Conservation (phyloP, 768 basidiomycete genomes). For the Termitomyces sp. region DNA sequence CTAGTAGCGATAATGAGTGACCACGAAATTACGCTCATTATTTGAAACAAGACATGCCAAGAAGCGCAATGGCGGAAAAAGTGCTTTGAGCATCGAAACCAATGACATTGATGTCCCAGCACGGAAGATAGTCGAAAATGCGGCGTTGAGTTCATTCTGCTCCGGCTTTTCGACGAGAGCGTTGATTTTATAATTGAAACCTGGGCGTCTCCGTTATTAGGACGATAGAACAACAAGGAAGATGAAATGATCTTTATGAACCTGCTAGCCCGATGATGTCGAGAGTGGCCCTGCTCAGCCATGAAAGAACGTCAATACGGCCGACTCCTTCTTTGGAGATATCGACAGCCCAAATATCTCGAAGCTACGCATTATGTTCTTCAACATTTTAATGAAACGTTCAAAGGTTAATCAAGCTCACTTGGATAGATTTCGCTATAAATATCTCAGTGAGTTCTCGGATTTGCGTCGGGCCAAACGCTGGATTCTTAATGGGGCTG, state of each 20-base stretch:
- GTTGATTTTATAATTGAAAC: conserved; percentile 23
- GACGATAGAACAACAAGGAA: conserved; percentile 10
- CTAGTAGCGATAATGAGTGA: neutral
- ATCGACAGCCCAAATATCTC: conserved; percentile 39
- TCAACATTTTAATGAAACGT: neutral
- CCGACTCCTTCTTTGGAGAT: conserved; percentile 21
- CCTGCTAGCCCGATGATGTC: conserved; percentile 75
- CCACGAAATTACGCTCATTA: conserved; percentile 22
- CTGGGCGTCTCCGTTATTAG: conserved; percentile 23
- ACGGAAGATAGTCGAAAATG: conserved; percentile 40
- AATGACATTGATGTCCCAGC: conserved; percentile 26
- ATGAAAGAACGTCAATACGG: conserved; percentile 53
- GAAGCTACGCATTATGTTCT: conserved; percentile 27
- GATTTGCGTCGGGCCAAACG: conserved; percentile 57
- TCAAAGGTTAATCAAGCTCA: conserved; percentile 11
- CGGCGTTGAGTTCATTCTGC: conserved; percentile 38
- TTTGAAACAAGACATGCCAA: conserved; percentile 23
- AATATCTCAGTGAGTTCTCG: conserved; percentile 54
- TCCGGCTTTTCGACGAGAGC: conserved; percentile 16
- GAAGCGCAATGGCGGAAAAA: conserved; percentile 25
- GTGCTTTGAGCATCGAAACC: conserved; percentile 18
- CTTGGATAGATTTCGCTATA: conserved; percentile 46
- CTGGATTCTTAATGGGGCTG: conserved; percentile 46
- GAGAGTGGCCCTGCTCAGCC: conserved; percentile 63
- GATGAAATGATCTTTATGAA: conserved; percentile 20